These are phyloP conservation scores for Amphirosellinia nigrospora DNA, from an alignment of 495 filamentous ascomycete genomes.

Conservation along the genomic window DNA sequence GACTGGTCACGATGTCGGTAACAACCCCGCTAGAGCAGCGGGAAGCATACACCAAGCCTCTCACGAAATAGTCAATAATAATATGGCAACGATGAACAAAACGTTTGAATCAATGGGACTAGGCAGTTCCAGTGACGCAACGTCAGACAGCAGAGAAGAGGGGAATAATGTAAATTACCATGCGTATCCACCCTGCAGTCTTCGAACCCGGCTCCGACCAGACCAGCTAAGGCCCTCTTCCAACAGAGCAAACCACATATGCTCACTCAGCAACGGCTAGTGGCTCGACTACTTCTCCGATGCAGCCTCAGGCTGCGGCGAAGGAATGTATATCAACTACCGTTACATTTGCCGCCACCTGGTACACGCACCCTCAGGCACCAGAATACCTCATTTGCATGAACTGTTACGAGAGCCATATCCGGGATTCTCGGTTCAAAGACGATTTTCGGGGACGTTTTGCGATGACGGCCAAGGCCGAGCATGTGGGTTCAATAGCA, in stretches of 20 bases:
- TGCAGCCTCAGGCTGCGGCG: background rate
- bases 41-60: background rate
- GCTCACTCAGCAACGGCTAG: background rate
- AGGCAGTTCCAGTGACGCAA: background rate
- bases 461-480: background rate
- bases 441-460: background rate
- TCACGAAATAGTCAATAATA: background rate
- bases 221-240: background rate
- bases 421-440: background rate
- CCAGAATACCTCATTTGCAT: conserved; percentile 15
- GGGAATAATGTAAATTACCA: background rate
- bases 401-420: conserved; percentile 16
- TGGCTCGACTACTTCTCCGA: background rate
- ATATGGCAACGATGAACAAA: background rate
- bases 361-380: conserved; percentile 18
- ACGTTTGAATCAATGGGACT: conserved; percentile 7
- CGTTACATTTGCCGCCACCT: conserved; percentile 8
- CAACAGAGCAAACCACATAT: background rate
- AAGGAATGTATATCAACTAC: conserved; percentile 14
- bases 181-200: background rate
- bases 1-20: background rate
- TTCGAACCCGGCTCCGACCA: background rate
- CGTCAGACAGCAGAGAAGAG: background rate
- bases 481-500: background rate
- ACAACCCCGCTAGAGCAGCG: no score